These are phyloP conservation scores for Penicillium fimorum DNA, from an alignment of 495 filamentous ascomycete genomes.

Conservation along the genomic window DNA sequence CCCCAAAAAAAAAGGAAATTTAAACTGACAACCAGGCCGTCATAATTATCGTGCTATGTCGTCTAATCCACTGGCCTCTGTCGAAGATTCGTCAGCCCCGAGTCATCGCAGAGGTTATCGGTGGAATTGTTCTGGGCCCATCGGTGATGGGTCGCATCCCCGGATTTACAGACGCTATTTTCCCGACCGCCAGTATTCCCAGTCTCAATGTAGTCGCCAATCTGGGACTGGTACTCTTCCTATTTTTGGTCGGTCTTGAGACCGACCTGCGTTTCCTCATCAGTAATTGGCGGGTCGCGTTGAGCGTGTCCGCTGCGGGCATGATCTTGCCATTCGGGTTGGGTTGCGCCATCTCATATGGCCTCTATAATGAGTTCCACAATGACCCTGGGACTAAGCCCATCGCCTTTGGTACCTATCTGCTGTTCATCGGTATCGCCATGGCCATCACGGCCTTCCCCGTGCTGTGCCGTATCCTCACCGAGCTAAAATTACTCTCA, in stretches of 20 bases:
- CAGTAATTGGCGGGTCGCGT: slow-evolving; percentile 82
- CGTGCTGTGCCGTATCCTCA: slow-evolving; percentile 90
- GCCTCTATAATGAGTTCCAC: slow-evolving; percentile 77
- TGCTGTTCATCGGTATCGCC: slow-evolving; percentile 92
- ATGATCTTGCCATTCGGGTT: slow-evolving; percentile 77
- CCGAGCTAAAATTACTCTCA: slow-evolving; percentile 82
- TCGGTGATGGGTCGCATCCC: slow-evolving; percentile 83
- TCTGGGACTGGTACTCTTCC: slow-evolving; percentile 82
- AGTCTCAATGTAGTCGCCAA: slow-evolving; percentile 82
- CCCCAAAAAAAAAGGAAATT: slow-evolving; percentile 2
- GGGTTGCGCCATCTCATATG: slow-evolving; percentile 77
- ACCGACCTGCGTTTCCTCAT: slow-evolving; percentile 84
- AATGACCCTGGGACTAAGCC: slow-evolving; percentile 58
- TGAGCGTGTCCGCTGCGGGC: slow-evolving; percentile 78
- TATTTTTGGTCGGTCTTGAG: slow-evolving; percentile 91
- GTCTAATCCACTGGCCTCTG: slow-evolving; percentile 78
- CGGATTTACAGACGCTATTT: slow-evolving; percentile 74
- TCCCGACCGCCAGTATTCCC: slow-evolving; percentile 70
- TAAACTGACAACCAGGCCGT: slow-evolving; percentile 55
- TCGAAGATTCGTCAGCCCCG: slow-evolving; percentile 84
- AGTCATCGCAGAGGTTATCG: slow-evolving; percentile 95
- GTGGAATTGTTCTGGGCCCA: slow-evolving; percentile 85
- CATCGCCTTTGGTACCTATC: slow-evolving; percentile 77
- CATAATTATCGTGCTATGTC: slow-evolving; percentile 90
- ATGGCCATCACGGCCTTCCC: slow-evolving; percentile 97